These are phyloP conservation scores for Trichomonas gallinae DNA, from an alignment of 208 protist species.

Conservation along the genomic window DNA sequence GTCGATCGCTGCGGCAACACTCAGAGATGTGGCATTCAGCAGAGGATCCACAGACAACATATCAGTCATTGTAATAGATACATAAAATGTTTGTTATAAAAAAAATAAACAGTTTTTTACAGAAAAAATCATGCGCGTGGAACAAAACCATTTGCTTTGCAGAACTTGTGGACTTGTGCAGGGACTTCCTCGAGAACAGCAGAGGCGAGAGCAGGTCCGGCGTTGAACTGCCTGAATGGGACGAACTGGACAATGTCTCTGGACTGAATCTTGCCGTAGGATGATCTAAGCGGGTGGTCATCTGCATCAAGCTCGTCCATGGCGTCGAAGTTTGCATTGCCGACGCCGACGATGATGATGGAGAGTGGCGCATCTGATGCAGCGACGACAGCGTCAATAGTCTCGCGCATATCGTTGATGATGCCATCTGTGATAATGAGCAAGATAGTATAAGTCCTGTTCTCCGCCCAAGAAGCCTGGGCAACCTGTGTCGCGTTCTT, in stretches of 20 bases:
- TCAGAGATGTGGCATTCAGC: neutral
- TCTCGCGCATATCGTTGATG: conserved; percentile 42
- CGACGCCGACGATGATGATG: conserved; percentile 71
- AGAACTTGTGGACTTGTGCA: neutral
- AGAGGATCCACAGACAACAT: neutral
- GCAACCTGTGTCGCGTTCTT: conserved; percentile 25
- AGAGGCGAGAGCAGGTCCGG: neutral
- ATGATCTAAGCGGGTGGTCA: conserved; percentile 36
- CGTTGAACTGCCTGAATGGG: neutral
- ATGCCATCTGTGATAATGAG: conserved; percentile 68
- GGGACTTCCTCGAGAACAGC: neutral
- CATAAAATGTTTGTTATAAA: no score
- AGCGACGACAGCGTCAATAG: conserved; percentile 40
- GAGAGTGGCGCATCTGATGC: conserved; percentile 58
- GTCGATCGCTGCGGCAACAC: neutral
- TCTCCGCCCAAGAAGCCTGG: conserved; percentile 20
- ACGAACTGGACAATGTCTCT: conserved; percentile 21
- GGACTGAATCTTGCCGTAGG: neutral
- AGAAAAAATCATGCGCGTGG: neutral
- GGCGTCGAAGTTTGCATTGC: conserved; percentile 59
- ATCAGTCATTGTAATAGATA: neutral
- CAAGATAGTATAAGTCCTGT: conserved; percentile 56
- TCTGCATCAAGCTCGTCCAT: conserved; percentile 72
- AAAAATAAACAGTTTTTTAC: no score
- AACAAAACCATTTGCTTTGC: neutral